Evolutionary conservation across 2,329 filamentous ascomycete species (phyloP).

Genomic region (Microsporum canis): DNA sequence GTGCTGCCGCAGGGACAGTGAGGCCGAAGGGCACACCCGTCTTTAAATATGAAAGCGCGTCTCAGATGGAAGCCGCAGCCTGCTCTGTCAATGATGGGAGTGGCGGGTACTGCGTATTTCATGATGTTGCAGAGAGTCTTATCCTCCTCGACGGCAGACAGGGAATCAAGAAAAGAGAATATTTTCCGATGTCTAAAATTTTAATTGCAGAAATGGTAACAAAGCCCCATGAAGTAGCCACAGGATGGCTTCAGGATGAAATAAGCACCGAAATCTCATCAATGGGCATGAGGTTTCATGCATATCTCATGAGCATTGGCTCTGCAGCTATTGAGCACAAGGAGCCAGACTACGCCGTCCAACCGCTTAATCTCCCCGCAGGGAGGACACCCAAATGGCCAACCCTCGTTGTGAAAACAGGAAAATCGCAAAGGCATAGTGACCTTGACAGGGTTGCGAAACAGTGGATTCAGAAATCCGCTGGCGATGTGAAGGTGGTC

Average conservation of each 20-base stretch:
- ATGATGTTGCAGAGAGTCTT: slow-evolving; percentile 1
- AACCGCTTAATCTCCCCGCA: neutral
- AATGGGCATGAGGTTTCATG: neutral
- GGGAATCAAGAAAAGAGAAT: neutral
- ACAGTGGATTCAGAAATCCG: neutral
- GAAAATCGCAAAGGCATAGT: neutral
- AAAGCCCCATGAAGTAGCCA: slow-evolving; percentile 4
- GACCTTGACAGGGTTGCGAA: neutral
- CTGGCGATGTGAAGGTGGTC: slow-evolving; percentile 1
- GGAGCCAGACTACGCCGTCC: slow-evolving; percentile 5
- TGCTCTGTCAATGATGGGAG: slow-evolving; percentile 6
- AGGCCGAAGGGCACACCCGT: slow-evolving; percentile 7
- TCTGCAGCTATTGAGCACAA: neutral
- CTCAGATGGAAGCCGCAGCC: slow-evolving; percentile 7
- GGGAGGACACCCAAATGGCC: slow-evolving; percentile 6
- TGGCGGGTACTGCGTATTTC: slow-evolving; percentile 7
- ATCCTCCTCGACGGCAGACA: neutral
- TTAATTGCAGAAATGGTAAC: slow-evolving; percentile 3
- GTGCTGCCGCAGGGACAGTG: neutral
- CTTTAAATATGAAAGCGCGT: slow-evolving; percentile 8
- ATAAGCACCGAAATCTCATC: neutral
- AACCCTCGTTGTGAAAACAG: slow-evolving; percentile 3
- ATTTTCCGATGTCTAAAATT: neutral
- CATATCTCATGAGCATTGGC: neutral
- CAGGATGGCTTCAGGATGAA: neutral